Conservation (phyloP, 495 filamentous ascomycete genomes). For the Neurospora sp. region DNA sequence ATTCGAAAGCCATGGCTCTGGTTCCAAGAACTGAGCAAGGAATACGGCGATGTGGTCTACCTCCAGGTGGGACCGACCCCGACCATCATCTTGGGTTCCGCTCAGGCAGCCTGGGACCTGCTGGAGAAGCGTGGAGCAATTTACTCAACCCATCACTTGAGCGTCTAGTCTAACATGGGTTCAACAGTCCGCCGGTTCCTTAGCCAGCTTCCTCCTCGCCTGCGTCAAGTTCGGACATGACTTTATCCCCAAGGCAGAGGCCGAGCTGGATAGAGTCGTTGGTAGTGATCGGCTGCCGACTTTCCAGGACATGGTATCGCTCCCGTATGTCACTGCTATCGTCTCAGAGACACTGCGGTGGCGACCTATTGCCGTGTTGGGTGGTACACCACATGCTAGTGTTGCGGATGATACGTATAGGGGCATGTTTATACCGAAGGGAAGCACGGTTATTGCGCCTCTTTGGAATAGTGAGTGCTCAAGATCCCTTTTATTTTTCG, state of each 20-base stretch:
- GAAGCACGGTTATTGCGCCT: conserved; percentile 42
- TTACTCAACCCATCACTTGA: conserved; percentile 21
- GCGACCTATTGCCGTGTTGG: conserved; percentile 38
- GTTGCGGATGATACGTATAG: conserved; percentile 46
- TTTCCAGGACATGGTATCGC: conserved; percentile 33
- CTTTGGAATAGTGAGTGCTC: conserved; percentile 37
- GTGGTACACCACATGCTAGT: conserved; percentile 48
- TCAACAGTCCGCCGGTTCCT: conserved; percentile 28
- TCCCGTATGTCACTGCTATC: conserved; percentile 38
- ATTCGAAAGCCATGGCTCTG: conserved; percentile 47
- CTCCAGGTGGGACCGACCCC: conserved; percentile 53
- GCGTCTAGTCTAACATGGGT: background rate
- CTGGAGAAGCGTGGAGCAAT: conserved; percentile 43
- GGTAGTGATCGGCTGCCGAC: conserved; percentile 40
- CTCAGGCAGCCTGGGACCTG: conserved; percentile 45
- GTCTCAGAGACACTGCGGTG: conserved; percentile 44
- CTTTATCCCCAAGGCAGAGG: conserved; percentile 38
- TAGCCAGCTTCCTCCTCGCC: conserved; percentile 48
- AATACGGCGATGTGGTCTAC: conserved; percentile 50
- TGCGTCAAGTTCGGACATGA: conserved; percentile 40
- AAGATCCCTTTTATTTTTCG: background rate
- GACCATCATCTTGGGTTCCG: conserved; percentile 54
- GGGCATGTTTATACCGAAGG: conserved; percentile 42
- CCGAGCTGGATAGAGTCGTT: conserved; percentile 46
- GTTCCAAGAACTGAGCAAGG: conserved; percentile 44